These are phyloP conservation scores for Aristolochia californica DNA, from an alignment of 164 flowering plant species.

Conservation along the genomic window DNA sequence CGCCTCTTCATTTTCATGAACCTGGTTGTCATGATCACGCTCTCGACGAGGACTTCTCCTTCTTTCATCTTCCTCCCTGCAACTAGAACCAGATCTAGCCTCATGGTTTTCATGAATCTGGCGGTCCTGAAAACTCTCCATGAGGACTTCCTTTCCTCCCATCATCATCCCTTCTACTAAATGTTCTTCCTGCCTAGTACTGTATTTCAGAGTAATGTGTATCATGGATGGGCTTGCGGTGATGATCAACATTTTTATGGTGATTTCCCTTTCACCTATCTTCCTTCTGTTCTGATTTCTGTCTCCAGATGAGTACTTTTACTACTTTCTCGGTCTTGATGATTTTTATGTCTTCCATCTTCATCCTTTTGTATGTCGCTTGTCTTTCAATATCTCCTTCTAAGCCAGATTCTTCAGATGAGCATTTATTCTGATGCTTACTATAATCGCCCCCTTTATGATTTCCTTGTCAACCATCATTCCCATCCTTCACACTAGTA, in stretches of 20 bases:
- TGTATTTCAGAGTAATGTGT: too few relatives aligned
- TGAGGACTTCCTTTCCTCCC: too few relatives aligned
- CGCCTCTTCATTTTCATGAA: too few relatives aligned
- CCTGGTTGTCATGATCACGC: too few relatives aligned
- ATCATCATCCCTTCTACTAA: too few relatives aligned
- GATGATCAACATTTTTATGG: conserved; percentile 5
- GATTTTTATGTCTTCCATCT: conserved; percentile 7
- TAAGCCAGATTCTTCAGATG: too few relatives aligned
- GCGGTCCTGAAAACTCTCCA: too few relatives aligned
- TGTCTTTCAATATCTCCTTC: neutral
- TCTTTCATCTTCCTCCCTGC: too few relatives aligned
- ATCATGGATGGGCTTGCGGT: neutral
- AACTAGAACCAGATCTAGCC: too few relatives aligned
- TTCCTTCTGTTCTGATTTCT: conserved; percentile 3
- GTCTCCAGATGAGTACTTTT: neutral
- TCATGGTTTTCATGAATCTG: too few relatives aligned
- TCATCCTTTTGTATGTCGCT: neutral
- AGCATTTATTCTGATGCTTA: neutral
- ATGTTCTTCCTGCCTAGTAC: too few relatives aligned
- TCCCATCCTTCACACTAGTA: neutral
- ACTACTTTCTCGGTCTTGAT: conserved; percentile 4
- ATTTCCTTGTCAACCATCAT: neutral
- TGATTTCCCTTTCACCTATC: conserved; percentile 5
- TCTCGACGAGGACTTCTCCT: too few relatives aligned
- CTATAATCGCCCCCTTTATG: neutral